Evolutionary conservation across 108 stramenopile species (phyloP), one percentile per base, ranked within the genome.

Genomic region (Seminavis robusta): DNA sequence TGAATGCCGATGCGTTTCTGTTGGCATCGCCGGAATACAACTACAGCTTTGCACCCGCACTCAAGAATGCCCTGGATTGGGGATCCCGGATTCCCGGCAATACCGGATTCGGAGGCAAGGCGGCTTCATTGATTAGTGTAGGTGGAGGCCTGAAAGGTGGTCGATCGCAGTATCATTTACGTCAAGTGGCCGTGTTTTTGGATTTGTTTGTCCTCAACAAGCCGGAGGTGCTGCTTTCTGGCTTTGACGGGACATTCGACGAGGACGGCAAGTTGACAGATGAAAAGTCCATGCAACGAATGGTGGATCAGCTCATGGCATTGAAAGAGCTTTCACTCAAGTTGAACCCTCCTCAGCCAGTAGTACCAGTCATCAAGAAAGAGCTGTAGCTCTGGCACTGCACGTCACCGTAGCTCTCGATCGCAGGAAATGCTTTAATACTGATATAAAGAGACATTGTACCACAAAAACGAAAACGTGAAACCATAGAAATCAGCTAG

Each of bases 51-150:
- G 11, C 52, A 13, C 52, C 52, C 10, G 52, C 52, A 5, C 34
- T 53, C 33, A 53, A 53, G 33, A 53, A 53, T 53, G 52, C 52
- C 10, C 32, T 53, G 20, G 52, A 53, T 53, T 53, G 52, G 52
- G 52, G 52, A 36, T 53, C 52, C 31, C 31, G 52, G 15, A 13
- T 53, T 19, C 32, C 32, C n/a, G 17, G 24, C 16, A 53, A 53
- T 36, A 6, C 6, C 7, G 52, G 52, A 34, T 53, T 53, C 52
- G 37, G 37, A 23, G 33, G 34, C 23, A 53, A 53, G 34, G 52
- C 34, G 5, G 52, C 52, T 10, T 30, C 52, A 0, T 17, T 53
- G 17, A 20, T 53, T 10, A 36, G 33, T 33, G 32, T 23, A 9
- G 52, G 52, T 17, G 52, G 52, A 28, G 52, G 52, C 37, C 10